Percentiles rank a stretch among this genome's conserved stretches.
Evolutionary conservation across 2,329 filamentous ascomycete species (phyloP).

Genomic region (Penicillium frequentans): DNA sequence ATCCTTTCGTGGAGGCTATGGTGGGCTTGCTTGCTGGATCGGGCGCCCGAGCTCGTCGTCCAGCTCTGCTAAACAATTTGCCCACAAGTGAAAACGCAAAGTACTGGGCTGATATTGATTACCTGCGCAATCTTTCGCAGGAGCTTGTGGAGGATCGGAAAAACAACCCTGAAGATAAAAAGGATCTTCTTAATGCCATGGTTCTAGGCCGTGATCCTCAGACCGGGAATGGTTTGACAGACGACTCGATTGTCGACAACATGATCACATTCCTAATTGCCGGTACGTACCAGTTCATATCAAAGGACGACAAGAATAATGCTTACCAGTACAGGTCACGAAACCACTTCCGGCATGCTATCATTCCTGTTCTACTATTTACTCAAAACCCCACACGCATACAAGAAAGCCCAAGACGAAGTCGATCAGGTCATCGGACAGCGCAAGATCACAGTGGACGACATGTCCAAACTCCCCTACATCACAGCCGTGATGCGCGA

Average conservation of each 20-base stretch:
- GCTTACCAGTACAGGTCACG: slow-evolving; percentile 52
- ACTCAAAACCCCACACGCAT: slow-evolving; percentile 61
- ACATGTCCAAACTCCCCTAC: slow-evolving; percentile 65
- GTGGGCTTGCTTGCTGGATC: slow-evolving; percentile 60
- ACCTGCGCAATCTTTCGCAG: slow-evolving; percentile 56
- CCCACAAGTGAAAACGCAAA: slow-evolving; percentile 34
- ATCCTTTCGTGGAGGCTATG: slow-evolving; percentile 72
- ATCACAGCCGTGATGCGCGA: slow-evolving; percentile 66
- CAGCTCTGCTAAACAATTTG: slow-evolving; percentile 48
- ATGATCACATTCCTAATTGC: slow-evolving; percentile 73
- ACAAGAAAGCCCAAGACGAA: slow-evolving; percentile 65
- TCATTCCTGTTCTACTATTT: slow-evolving; percentile 67
- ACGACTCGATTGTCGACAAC: slow-evolving; percentile 65
- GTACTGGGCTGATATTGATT: slow-evolving; percentile 33
- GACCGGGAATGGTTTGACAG: slow-evolving; percentile 64
- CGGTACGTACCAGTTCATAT: slow-evolving; percentile 34
- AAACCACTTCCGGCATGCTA: slow-evolving; percentile 68
- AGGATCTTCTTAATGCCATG: slow-evolving; percentile 71
- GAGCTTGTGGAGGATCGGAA: slow-evolving; percentile 63
- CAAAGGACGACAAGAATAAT: not conserved
- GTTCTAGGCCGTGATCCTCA: slow-evolving; percentile 65
- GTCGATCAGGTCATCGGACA: slow-evolving; percentile 65
- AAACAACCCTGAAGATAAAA: slow-evolving; percentile 55
- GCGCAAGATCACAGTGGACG: slow-evolving; percentile 58
- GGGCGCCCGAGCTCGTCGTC: slow-evolving; percentile 52